A percentile compares a stretch with the other conserved stretches of the same genome.
These are phyloP conservation scores for Diaporthe sp. DNA, from an alignment of 2,329 filamentous ascomycete species.

Conservation along the genomic window DNA sequence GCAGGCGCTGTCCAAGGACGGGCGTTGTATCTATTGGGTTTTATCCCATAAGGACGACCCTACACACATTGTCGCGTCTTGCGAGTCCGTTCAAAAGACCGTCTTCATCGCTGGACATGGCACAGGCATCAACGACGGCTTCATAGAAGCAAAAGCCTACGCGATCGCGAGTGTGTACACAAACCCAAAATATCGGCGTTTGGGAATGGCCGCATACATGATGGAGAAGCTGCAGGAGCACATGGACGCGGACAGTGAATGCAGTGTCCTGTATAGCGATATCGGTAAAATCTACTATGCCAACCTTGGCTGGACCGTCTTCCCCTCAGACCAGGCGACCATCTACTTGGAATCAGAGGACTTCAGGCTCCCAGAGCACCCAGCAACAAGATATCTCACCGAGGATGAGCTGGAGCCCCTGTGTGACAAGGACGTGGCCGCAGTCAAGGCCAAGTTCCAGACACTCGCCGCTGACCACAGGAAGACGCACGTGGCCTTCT, in stretches of 20 bases:
- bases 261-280: conserved; percentile 50
- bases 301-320: conserved; percentile 47
- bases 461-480: conserved; percentile 37
- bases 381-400: conserved; percentile 39
- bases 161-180: conserved; percentile 50
- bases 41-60: conserved; percentile 43
- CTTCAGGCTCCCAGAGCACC: conserved; percentile 37
- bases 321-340: conserved; percentile 46
- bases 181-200: conserved; percentile 44
- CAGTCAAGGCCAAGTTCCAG: conserved; percentile 41
- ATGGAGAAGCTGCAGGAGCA: conserved; percentile 45
- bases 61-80: conserved; percentile 47
- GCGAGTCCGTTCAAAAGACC: conserved; percentile 42
- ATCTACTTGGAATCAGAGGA: conserved; percentile 41
- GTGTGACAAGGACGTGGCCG: conserved; percentile 42
- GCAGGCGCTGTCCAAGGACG: conserved; percentile 40
- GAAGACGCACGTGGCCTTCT: conserved; percentile 46
- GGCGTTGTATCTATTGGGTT: conserved; percentile 45
- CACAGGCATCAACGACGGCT: conserved; percentile 37
- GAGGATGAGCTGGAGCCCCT: conserved; percentile 39
- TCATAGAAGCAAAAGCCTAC: conserved; percentile 43
- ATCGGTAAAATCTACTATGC: conserved; percentile 46
- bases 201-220: conserved; percentile 49
- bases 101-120: conserved; percentile 41
- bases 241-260: conserved; percentile 47